A percentile compares a stretch with the other conserved stretches of the same genome.
Evolutionary conservation across 1,139 yeast species (phyloP).

Genomic region (Meyerozyma sp.): DNA sequence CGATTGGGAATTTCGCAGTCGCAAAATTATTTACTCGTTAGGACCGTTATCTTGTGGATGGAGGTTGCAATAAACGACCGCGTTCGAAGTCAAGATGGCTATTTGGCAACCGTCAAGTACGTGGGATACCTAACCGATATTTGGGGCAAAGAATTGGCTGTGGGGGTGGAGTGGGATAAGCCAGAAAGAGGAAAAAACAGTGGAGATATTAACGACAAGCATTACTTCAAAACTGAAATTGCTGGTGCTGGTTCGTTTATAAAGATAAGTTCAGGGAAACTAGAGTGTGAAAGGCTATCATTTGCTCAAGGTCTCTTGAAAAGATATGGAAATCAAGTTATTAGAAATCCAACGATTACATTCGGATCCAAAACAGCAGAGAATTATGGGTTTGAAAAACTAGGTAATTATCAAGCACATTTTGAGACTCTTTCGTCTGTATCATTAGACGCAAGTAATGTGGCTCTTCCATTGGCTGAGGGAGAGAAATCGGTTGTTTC

Average conservation of each 20-base stretch:
- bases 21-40: background rate
- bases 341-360: constrained; percentile 20
- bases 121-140: constrained; percentile 49
- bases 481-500: constrained; percentile 7
- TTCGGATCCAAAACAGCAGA: constrained; percentile 57
- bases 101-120: constrained; percentile 59
- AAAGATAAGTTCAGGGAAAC: constrained; percentile 35
- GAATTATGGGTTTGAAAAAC: constrained; percentile 59
- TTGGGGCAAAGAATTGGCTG: constrained; percentile 51
- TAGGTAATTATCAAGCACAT: constrained; percentile 43
- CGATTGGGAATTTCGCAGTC: background rate
- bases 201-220: constrained; percentile 41
- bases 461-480: constrained; percentile 14
- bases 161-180: constrained; percentile 91
- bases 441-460: constrained; percentile 40
- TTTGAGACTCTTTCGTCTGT: constrained; percentile 41
- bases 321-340: constrained; percentile 12
- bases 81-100: constrained; percentile 37
- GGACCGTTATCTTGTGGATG: background rate
- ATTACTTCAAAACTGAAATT: constrained; percentile 35
- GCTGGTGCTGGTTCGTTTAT: constrained; percentile 61
- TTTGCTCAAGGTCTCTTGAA: constrained; percentile 45
- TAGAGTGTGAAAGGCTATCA: constrained; percentile 16
- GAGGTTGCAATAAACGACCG: constrained; percentile 31
- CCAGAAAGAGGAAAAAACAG: constrained; percentile 49